phyloP scores from a whole-genome alignment of 176 grass and related monocot genomes.

The Zoysia pacifica region DNA sequence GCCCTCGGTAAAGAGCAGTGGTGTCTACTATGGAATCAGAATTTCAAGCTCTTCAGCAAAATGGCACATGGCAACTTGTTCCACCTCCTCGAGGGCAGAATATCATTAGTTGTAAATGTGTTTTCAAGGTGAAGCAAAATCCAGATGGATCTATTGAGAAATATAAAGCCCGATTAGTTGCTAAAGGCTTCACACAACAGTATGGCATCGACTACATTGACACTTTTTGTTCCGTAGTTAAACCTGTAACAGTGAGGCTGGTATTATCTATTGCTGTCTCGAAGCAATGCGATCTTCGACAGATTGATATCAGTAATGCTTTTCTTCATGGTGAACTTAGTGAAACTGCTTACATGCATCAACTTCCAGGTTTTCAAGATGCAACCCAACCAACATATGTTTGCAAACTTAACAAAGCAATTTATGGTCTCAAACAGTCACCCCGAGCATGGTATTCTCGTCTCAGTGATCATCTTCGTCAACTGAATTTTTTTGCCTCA shows the following conservation, averaged over 20 bases:
- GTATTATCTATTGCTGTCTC: background rate
- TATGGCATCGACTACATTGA: background rate
- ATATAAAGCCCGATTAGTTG: background rate
- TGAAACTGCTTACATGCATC: background rate
- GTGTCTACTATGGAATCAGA: background rate
- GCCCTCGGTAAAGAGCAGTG: background rate
- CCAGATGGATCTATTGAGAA: background rate
- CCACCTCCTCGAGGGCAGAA: too few species aligned
- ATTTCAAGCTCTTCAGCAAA: background rate
- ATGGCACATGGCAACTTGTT: background rate
- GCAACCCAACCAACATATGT: background rate
- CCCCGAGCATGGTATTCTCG: too few species aligned
- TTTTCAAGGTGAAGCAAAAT: background rate
- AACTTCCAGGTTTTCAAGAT: background rate
- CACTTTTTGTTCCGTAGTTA: background rate
- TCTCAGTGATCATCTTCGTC: too few species aligned
- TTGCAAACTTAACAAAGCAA: too few species aligned
- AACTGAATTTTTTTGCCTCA: too few species aligned
- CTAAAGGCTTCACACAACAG: background rate
- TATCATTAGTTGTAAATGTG: background rate
- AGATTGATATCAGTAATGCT: conserved; percentile 7
- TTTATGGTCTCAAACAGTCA: too few species aligned
- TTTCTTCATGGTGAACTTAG: background rate
- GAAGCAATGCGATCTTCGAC: background rate
- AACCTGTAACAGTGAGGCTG: background rate